phyloP scores from a whole-genome alignment of 805 yeast species.

The Jamesozyma hellenica region DNA sequence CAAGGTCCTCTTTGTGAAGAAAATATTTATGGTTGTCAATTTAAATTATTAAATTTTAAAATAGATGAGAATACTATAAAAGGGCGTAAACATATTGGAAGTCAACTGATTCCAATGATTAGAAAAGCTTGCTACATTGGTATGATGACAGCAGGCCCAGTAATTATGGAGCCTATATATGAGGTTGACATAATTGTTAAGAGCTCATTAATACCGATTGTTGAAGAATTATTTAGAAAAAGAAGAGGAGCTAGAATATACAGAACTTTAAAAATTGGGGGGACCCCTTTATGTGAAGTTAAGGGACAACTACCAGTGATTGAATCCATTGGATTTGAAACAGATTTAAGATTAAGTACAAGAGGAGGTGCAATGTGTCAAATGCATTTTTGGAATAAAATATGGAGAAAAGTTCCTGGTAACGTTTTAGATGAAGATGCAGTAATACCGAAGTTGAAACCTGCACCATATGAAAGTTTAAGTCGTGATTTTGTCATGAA shows the following conservation, averaged over 20 bases:
- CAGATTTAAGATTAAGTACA: slow-evolving; percentile 69
- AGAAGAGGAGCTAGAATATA: slow-evolving; percentile 60
- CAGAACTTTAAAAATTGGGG: slow-evolving; percentile 48
- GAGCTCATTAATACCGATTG: slow-evolving; percentile 36
- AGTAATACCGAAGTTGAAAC: slow-evolving; percentile 56
- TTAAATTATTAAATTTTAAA: slow-evolving; percentile 50
- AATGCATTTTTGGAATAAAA: slow-evolving; percentile 43
- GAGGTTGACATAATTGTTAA: slow-evolving; percentile 49
- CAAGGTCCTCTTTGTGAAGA: slow-evolving; percentile 95
- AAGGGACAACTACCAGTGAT: slow-evolving; percentile 72
- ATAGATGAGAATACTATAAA: slow-evolving; percentile 20
- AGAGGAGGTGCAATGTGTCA: slow-evolving; percentile 71
- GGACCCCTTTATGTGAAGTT: slow-evolving; percentile 56
- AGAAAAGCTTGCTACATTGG: slow-evolving; percentile 81
- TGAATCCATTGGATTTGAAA: slow-evolving; percentile 82
- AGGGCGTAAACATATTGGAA: slow-evolving; percentile 19
- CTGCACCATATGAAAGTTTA: slow-evolving; percentile 59
- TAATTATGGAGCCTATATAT: slow-evolving; percentile 74
- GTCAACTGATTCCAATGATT: slow-evolving; percentile 71
- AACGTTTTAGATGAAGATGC: slow-evolving; percentile 71
- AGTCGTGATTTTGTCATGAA: slow-evolving; percentile 87
- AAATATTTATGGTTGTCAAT: slow-evolving; percentile 57
- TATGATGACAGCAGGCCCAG: slow-evolving; percentile 65
- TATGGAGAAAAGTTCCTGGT: slow-evolving; percentile 79
- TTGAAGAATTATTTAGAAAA: slow-evolving; percentile 41